Conservation (phyloP, 495 filamentous ascomycete species). For the Penicillium atrosanguineum region DNA sequence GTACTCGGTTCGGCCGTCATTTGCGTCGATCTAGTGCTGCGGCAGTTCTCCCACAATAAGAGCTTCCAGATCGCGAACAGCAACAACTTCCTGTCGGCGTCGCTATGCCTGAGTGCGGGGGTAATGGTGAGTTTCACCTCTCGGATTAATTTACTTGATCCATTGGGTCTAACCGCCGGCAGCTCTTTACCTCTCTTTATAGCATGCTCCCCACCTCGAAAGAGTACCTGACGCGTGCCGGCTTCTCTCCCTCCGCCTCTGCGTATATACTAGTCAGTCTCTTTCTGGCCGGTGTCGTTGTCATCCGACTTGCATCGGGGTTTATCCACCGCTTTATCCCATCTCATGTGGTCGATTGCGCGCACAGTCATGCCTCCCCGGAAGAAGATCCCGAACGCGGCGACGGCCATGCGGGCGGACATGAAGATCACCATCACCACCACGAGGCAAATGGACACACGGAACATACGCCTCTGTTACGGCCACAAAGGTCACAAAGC, state of each 20-base stretch:
- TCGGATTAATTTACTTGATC: slow-evolving; percentile 1
- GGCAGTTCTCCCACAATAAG: slow-evolving; percentile 64
- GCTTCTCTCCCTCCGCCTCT: slow-evolving; percentile 61
- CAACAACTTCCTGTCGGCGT: slow-evolving; percentile 80
- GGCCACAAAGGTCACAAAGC: slow-evolving; percentile 4
- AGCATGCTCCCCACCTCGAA: slow-evolving; percentile 89
- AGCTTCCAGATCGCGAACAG: slow-evolving; percentile 87
- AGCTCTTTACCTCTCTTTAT: slow-evolving; percentile 93
- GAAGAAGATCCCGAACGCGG: slow-evolving; percentile 35
- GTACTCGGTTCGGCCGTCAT: slow-evolving; percentile 79
- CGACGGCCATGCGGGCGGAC: slow-evolving; percentile 12
- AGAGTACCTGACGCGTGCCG: slow-evolving; percentile 66
- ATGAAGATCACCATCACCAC: slow-evolving; percentile 17
- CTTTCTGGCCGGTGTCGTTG: slow-evolving; percentile 78
- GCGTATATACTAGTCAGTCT: slow-evolving; percentile 71
- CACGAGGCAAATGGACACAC: slow-evolving; percentile 20
- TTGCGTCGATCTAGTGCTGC: slow-evolving; percentile 77
- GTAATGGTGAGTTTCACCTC: slow-evolving; percentile 73
- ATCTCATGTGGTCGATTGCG: slow-evolving; percentile 91
- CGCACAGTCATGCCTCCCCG: slow-evolving; percentile 64
- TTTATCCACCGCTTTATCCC: slow-evolving; percentile 81
- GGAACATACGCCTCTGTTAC: slow-evolving; percentile 49
- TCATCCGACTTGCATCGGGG: slow-evolving; percentile 77
- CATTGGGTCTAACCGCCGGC: slow-evolving; percentile 9
- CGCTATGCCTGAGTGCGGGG: slow-evolving; percentile 88